Conservation (phyloP, 768 basidiomycete species). For the Amanita fuliginea region DNA sequence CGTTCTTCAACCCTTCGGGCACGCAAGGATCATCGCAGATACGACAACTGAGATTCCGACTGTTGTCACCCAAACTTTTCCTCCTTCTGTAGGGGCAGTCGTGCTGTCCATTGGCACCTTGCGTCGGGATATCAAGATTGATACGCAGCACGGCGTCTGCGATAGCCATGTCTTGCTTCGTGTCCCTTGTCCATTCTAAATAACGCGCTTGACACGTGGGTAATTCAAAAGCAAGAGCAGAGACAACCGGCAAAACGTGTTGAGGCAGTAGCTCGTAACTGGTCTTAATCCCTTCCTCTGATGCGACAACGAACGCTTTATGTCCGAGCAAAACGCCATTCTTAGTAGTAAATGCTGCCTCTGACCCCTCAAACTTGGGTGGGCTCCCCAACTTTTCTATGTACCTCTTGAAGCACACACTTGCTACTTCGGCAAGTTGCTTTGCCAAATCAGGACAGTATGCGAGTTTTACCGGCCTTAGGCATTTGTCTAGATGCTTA, state of each 20-base stretch:
- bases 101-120: background rate
- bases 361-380: background rate
- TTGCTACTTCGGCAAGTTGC: background rate
- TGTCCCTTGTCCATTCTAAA: background rate
- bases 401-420: background rate
- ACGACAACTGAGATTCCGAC: background rate
- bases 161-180: background rate
- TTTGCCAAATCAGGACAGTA: background rate
- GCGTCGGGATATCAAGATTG: background rate
- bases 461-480: background rate
- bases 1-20: background rate
- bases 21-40: background rate
- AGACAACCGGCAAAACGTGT: background rate
- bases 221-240: background rate
- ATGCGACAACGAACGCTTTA: background rate
- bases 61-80: too few relatives aligned
- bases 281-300: background rate
- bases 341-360: too few relatives aligned
- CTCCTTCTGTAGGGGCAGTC: background rate
- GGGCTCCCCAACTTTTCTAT: background rate
- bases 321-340: background rate
- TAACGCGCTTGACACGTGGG: background rate
- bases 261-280: background rate
- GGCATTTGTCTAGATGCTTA: background rate
- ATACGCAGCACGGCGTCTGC: background rate